A percentile compares a stretch with the other conserved stretches of the same genome.
These are phyloP conservation scores for Leccinum boreale DNA, from an alignment of 768 basidiomycete species.

Conservation along the genomic window DNA sequence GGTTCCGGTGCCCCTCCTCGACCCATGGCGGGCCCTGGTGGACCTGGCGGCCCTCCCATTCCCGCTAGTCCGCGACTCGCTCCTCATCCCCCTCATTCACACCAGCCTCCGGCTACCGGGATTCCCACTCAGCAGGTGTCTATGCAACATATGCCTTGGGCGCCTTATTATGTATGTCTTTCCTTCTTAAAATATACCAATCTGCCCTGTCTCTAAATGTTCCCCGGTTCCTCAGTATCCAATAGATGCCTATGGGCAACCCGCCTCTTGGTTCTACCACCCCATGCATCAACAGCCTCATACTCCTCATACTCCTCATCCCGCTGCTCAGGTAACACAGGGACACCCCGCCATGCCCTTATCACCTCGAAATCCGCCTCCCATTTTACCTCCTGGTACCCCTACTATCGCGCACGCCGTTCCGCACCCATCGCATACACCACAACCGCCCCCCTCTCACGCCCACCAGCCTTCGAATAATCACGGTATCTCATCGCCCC, in stretches of 20 bases:
- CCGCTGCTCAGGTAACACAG: conserved; percentile 34
- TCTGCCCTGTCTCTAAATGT: neutral
- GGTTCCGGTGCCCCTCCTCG: conserved; percentile 48
- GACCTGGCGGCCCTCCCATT: conserved; percentile 50
- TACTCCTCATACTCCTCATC: conserved; percentile 45
- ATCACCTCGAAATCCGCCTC: conserved; percentile 64
- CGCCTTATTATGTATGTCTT: conserved; percentile 56
- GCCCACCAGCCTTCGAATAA: conserved; percentile 44
- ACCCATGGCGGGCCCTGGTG: conserved; percentile 46
- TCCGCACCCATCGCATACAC: conserved; percentile 43
- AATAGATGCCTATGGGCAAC: conserved; percentile 47
- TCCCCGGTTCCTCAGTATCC: conserved; percentile 34
- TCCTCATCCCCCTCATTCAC: conserved; percentile 43
- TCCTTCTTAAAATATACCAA: neutral
- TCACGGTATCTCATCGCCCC: conserved; percentile 52
- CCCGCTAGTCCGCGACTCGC: conserved; percentile 63
- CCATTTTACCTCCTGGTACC: conserved; percentile 58
- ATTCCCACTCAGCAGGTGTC: conserved; percentile 46
- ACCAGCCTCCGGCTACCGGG: conserved; percentile 51
- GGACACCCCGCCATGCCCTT: conserved; percentile 53
- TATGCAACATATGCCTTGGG: conserved; percentile 41
- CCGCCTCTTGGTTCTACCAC: conserved; percentile 38
- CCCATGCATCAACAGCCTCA: conserved; percentile 40
- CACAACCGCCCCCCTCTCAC: conserved; percentile 44
- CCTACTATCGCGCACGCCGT: conserved; percentile 64